phyloP scores from a whole-genome alignment of 1,284 basidiomycete genomes.

The Ceratobasidium sp. region DNA sequence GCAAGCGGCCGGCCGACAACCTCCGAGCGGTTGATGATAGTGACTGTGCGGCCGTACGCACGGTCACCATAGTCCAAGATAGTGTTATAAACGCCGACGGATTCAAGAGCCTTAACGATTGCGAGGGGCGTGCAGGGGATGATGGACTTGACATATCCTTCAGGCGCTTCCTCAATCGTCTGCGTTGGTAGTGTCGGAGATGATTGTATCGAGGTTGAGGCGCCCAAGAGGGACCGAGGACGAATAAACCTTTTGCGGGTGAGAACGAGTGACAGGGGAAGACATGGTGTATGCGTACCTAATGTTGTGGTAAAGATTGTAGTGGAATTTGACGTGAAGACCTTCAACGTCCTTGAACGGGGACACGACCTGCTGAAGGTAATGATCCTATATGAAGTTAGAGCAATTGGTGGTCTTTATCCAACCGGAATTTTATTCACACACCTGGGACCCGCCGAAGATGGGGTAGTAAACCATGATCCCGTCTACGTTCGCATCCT shows the following conservation, averaged over 20 bases:
- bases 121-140: conserved; percentile 97
- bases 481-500: conserved; percentile 86
- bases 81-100: conserved; percentile 91
- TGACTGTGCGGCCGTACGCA: conserved; percentile 91
- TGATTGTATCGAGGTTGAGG: conserved; percentile 48
- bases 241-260: conserved; percentile 79
- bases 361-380: conserved; percentile 95
- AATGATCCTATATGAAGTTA: conserved; percentile 77
- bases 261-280: neutral
- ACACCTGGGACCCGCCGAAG: conserved; percentile 81
- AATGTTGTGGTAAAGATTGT: conserved; percentile 96
- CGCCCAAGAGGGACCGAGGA: conserved; percentile 67
- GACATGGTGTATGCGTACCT: conserved; percentile 2
- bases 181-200: conserved; percentile 42
- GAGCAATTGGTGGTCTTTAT: conserved; percentile 41
- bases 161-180: conserved; percentile 59
- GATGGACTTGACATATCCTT: conserved; percentile 90
- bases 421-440: conserved; percentile 51
- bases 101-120: conserved; percentile 94
- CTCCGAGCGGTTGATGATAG: conserved; percentile 95
- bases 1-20: conserved; percentile 96
- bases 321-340: conserved; percentile 94
- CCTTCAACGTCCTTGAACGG: conserved; percentile 98
- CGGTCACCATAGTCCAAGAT: conserved; percentile 94
- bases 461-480: conserved; percentile 99